phyloP scores from a whole-genome alignment of 148 eudicot species.

The Pharnaceum exiguum region DNA sequence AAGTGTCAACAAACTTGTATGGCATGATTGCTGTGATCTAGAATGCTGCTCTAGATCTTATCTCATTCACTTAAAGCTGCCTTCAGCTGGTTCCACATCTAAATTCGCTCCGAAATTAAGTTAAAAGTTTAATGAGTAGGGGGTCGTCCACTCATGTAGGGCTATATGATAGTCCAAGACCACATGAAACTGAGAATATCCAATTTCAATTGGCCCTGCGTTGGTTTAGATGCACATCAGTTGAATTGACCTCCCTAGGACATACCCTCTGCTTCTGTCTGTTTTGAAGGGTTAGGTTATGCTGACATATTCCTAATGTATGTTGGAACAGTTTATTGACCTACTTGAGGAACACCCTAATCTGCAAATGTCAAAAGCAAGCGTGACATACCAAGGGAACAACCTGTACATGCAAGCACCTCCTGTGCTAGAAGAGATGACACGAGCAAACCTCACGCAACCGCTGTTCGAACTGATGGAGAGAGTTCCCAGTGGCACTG shows the following conservation, averaged over 20 bases:
- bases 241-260: too few species aligned
- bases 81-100: background rate
- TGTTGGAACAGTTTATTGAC: slow-evolving; percentile 67
- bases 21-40: background rate
- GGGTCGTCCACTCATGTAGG: too few species aligned
- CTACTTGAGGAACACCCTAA: slow-evolving; percentile 70
- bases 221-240: too few species aligned
- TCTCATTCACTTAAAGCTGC: background rate
- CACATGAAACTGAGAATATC: too few species aligned
- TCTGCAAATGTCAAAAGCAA: slow-evolving; percentile 64
- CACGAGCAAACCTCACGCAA: slow-evolving; percentile 60
- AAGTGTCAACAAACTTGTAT: background rate
- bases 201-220: too few species aligned
- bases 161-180: too few species aligned
- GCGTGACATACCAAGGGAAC: slow-evolving; percentile 63
- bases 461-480: slow-evolving; percentile 80
- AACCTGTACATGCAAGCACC: slow-evolving; percentile 98
- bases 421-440: slow-evolving; percentile 90
- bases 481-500: slow-evolving; percentile 40
- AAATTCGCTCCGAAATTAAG: too few species aligned
- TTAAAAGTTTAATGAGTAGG: too few species aligned
- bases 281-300: background rate
- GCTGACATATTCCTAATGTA: slow-evolving; percentile 2
- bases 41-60: too few species aligned
- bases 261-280: background rate